These are phyloP conservation scores for Oropetium thomaeum DNA, from an alignment of 176 grass and related monocot genomes.

Conservation along the genomic window DNA sequence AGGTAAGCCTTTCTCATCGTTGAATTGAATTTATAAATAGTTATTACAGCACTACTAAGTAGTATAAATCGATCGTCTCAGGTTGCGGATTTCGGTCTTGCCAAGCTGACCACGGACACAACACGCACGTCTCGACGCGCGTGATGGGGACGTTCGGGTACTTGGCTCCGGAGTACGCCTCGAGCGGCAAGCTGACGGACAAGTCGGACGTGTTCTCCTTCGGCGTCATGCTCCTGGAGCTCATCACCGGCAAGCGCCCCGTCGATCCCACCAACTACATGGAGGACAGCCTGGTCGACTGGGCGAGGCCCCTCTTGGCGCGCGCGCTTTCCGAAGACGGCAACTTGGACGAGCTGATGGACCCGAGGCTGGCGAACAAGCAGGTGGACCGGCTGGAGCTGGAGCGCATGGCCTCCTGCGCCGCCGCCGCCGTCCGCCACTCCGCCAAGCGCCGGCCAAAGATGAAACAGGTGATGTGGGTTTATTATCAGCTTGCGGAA, in stretches of 20 bases:
- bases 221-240: constrained; percentile 93
- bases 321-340: constrained; percentile 40
- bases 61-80: constrained; percentile 17
- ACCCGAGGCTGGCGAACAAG: constrained; percentile 66
- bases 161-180: constrained; percentile 90
- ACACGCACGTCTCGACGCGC: constrained; percentile 94
- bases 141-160: constrained; percentile 99
- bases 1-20: too few relatives aligned
- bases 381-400: constrained; percentile 56
- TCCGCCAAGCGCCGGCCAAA: constrained; percentile 80
- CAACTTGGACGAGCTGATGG: constrained; percentile 57
- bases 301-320: constrained; percentile 72
- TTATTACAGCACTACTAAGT: too few relatives aligned
- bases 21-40: too few relatives aligned
- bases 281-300: constrained; percentile 94
- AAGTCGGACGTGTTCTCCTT: constrained; percentile 98
- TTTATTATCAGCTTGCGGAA: too few relatives aligned
- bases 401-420: constrained; percentile 69
- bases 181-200: constrained; percentile 91
- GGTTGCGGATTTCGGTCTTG: constrained; percentile 94
- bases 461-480: constrained; percentile 87
- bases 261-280: constrained; percentile 55
- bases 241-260: constrained; percentile 80
- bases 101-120: constrained; percentile 80
- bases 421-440: constrained; percentile 83